Evolutionary conservation across 345 rosid genomes (phyloP), one percentile per base, ranked within the genome.

Genomic region (Rhizophora mangle): DNA sequence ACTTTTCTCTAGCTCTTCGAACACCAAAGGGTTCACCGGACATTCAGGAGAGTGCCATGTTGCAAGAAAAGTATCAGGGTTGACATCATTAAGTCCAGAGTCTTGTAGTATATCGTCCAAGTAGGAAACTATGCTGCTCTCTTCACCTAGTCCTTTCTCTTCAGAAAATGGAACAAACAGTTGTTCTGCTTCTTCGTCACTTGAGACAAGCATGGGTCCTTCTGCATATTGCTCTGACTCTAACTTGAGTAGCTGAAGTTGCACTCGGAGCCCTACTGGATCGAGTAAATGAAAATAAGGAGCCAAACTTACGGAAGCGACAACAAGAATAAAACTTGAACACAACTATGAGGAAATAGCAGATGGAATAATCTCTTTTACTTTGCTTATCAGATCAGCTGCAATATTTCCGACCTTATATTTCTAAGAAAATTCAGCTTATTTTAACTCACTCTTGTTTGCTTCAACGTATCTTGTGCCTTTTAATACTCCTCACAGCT

Each of bases 211-310:
- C 85, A 84, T 80, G 60, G 75, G 71, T 62, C 88, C 95, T 76
- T 89, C 99, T 9, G 72, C 77, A 57, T 88, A 88, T 60, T 84
- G 70, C 63, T 88, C 89, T 21, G 96, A 88, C 72, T 88, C 95
- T 61, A 84, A 79, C 73, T 91, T 96, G 53, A 96, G 92, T 46
- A 92, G 87, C 67, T 88, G 91, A 69, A 96, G 96, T 80, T 92
- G 99, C 92, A 85, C 79, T 62, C 99, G 85, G 63, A 96, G 98
- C 61, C 98, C 99, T 96, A 67, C n/a, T 61, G 32, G 20, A 55
- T 24, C 46, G 36, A 60, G 34, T 55, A 61, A 58, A 60, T 55
- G 30, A 55, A 8, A 55, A 43, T 22, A 8, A 10, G 60, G 29
- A 55, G 60, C 16, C 60, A 55, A 43, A 43, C 8, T 6, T 22